Conservation (phyloP, 2,329 filamentous ascomycete species). For the Aspergillus phoenicis region DNA sequence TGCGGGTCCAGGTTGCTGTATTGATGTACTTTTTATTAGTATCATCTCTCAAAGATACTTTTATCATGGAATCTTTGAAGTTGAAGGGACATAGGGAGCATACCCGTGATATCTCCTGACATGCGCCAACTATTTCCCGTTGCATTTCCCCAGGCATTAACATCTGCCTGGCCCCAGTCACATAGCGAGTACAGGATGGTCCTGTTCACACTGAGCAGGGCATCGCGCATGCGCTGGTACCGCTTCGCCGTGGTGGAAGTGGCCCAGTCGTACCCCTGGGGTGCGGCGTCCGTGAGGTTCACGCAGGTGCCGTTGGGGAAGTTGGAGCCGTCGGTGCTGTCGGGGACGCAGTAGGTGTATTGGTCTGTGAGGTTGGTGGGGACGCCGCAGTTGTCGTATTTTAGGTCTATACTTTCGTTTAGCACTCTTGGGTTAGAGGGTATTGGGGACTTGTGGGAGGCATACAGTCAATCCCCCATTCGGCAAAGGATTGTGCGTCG, state of each 20-base stretch:
- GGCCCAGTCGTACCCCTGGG: slow-evolving; percentile 55
- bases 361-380: slow-evolving; percentile 43
- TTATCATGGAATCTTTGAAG: no score
- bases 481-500: slow-evolving; percentile 61
- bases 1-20: slow-evolving; percentile 27
- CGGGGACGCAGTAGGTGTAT: slow-evolving; percentile 46
- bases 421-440: background rate
- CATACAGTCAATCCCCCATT: slow-evolving; percentile 60
- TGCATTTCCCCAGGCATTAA: slow-evolving; percentile 54
- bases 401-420: slow-evolving; percentile 46
- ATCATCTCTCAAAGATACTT: no score
- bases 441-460: background rate
- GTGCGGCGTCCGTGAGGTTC: slow-evolving; percentile 38
- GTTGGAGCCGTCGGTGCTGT: slow-evolving; percentile 35
- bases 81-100: background rate
- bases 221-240: slow-evolving; percentile 57
- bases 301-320: slow-evolving; percentile 49
- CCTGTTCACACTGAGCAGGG: slow-evolving; percentile 48
- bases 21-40: background rate
- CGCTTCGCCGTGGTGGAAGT: slow-evolving; percentile 52
- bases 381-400: slow-evolving; percentile 60
- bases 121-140: slow-evolving; percentile 53
- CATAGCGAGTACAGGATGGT: slow-evolving; percentile 57
- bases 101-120: slow-evolving; percentile 37
- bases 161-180: slow-evolving; percentile 56